These are phyloP conservation scores for Torulaspora indica DNA, from an alignment of 805 yeast genomes.

Conservation along the genomic window DNA sequence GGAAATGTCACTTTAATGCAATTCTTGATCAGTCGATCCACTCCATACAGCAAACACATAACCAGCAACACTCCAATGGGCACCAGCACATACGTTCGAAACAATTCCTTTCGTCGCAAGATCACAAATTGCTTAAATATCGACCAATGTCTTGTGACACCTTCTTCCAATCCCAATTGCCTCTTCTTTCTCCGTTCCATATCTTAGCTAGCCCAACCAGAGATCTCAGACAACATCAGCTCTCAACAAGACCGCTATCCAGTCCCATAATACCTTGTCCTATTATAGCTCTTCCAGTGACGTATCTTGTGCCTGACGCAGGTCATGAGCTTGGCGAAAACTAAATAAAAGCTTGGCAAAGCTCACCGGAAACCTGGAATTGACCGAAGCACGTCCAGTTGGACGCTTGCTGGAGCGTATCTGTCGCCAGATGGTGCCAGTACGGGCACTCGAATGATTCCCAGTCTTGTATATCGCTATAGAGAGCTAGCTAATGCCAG, in stretches of 20 bases:
- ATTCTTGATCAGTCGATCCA: slow-evolving; percentile 19
- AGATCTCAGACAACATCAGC: not conserved
- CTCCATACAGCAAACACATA: slow-evolving; percentile 23
- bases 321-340: not conserved
- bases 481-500: not conserved
- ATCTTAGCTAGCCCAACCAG: not conserved
- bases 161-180: not conserved
- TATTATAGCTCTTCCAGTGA: not conserved
- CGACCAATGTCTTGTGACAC: slow-evolving; percentile 11
- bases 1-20: slow-evolving; percentile 22
- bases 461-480: not conserved
- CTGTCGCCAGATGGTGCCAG: not conserved
- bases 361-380: not conserved
- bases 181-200: not conserved
- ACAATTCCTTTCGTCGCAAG: slow-evolving; percentile 9
- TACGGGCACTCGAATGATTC: not conserved
- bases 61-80: slow-evolving; percentile 20
- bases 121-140: slow-evolving; percentile 14
- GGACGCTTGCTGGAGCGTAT: not conserved
- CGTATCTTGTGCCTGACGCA: not conserved
- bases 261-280: not conserved
- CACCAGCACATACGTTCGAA: slow-evolving; percentile 20
- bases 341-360: not conserved
- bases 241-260: not conserved
- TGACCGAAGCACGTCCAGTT: not conserved